phyloP scores from a whole-genome alignment of 495 filamentous ascomycete genomes.

The Neurospora sp. region DNA sequence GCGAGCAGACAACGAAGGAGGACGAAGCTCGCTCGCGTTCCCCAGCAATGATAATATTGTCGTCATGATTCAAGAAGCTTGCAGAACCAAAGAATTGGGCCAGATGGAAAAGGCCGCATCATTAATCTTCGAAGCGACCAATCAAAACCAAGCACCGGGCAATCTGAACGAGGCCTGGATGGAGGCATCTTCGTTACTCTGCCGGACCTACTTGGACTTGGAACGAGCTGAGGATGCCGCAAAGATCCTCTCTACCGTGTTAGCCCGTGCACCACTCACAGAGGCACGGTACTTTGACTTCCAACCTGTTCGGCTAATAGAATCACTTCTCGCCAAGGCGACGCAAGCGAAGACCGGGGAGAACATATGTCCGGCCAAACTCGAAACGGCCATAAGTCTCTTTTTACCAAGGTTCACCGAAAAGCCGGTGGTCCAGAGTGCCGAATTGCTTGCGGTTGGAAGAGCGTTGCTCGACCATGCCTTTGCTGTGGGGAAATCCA shows the following conservation, averaged over 20 bases:
- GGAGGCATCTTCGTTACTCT: constrained; percentile 26
- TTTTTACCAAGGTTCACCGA: constrained; percentile 25
- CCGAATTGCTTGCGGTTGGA: constrained; percentile 17
- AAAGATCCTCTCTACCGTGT: constrained; percentile 19
- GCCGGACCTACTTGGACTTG: constrained; percentile 19
- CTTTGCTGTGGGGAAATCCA: constrained; percentile 10
- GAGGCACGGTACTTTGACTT: constrained; percentile 25
- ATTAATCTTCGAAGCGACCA: constrained; percentile 11
- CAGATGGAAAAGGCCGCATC: constrained; percentile 14
- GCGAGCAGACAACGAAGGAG: background rate
- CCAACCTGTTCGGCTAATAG: constrained; percentile 22
- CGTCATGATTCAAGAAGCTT: constrained; percentile 8
- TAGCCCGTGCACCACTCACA: constrained; percentile 17
- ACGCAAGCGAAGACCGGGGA: background rate
- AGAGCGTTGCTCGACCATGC: constrained; percentile 19
- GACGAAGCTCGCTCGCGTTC: constrained; percentile 1
- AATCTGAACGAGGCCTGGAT: constrained; percentile 18
- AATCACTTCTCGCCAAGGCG: constrained; percentile 13
- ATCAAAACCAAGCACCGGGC: constrained; percentile 8
- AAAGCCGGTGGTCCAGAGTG: constrained; percentile 4
- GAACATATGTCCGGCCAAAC: background rate
- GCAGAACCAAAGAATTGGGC: constrained; percentile 7
- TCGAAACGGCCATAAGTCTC: constrained; percentile 21
- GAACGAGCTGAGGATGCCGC: constrained; percentile 20
- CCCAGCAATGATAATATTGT: constrained; percentile 10